Conservation (phyloP, 176 grass and related monocot genomes). For the Echinochloa phyllopogon region DNA sequence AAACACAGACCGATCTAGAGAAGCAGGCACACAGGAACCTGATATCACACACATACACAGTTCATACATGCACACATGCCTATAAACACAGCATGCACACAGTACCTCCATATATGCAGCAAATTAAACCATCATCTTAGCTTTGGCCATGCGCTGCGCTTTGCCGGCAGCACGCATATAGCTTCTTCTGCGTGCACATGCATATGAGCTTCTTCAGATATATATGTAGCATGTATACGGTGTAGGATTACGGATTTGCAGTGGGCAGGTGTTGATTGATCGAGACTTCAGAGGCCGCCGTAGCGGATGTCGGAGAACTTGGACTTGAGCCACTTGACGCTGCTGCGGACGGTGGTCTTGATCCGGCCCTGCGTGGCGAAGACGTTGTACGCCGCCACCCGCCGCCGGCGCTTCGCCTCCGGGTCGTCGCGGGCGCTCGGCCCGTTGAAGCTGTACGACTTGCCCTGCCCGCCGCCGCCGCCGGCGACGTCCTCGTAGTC, state of each 20-base stretch:
- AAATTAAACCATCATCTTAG: not conserved
- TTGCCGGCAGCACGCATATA: not conserved
- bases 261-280: too few relatives aligned
- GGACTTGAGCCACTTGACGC: conserved; percentile 98
- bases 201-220: conserved; percentile 17
- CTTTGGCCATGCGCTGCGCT: conserved; percentile 27
- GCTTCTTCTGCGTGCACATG: conserved; percentile 15
- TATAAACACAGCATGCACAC: conserved; percentile 32
- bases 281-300: conserved; percentile 55
- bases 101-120: conserved; percentile 24
- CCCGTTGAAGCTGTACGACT: conserved; percentile 93
- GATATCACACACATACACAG: conserved; percentile 27
- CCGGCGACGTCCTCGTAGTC: conserved; percentile 57
- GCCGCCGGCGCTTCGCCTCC: conserved; percentile 87
- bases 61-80: conserved; percentile 30
- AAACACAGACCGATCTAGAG: conserved; percentile 15
- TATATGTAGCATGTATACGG: not conserved
- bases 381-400: conserved; percentile 91
- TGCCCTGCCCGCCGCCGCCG: conserved; percentile 26
- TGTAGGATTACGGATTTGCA: not conserved
- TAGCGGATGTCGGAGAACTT: conserved; percentile 86
- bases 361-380: conserved; percentile 80
- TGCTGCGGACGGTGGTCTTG: conserved; percentile 81
- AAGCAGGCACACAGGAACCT: conserved; percentile 14
- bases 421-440: conserved; percentile 69